Evolutionary conservation across 164 flowering plant genomes (phyloP), one percentile per base, ranked within the genome.

Genomic region (Litsea cubeba): DNA sequence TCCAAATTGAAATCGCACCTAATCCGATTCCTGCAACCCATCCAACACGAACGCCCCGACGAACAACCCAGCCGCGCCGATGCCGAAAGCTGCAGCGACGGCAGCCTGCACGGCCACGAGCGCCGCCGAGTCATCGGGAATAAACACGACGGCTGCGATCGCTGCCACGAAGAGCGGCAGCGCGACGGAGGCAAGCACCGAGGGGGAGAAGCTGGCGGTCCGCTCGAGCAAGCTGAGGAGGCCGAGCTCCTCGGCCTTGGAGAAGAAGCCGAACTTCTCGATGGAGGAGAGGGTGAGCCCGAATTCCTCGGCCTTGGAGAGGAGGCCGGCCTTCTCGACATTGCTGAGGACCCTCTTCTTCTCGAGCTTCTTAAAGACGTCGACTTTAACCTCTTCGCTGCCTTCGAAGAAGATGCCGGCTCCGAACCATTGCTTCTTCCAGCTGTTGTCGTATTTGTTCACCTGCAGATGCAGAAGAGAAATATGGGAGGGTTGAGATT

Each of bases 381-480:
- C 99, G 7, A 93, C 85, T 20, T 91, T 83, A 12, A 89, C 78
- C 10, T 85, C 86, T 76, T 95, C 98, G 76, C 91, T 83, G 18
- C 89, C 88, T 79, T 95, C 98, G 64, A 50, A 73, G 79, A 95
- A 93, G 46, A 95, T 58, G 6, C 99, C 98, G 0, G 97, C 97
- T 0, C 97, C 99, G 69, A 70, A 95, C 98, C 99, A 95, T 74
- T 90, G 70, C 62, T 95, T 95, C 81, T 88, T 71, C 98, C 99
- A 93, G 26, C 50, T 70, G 3, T 71, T 58, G 64, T 95, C 94
- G 74, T 85, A 92, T 65, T 83, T 91, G 84, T 95, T 91, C 75
- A 93, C 98, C 99, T 92, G 77, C 68, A 57, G 10, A 17, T 49
- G 46, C 1, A 22, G 51, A 40, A 5, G 46, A 40, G 46, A 40